Evolutionary conservation across 2,329 filamentous ascomycete genomes (phyloP).

Genomic region (Sarocladium kiliense): DNA sequence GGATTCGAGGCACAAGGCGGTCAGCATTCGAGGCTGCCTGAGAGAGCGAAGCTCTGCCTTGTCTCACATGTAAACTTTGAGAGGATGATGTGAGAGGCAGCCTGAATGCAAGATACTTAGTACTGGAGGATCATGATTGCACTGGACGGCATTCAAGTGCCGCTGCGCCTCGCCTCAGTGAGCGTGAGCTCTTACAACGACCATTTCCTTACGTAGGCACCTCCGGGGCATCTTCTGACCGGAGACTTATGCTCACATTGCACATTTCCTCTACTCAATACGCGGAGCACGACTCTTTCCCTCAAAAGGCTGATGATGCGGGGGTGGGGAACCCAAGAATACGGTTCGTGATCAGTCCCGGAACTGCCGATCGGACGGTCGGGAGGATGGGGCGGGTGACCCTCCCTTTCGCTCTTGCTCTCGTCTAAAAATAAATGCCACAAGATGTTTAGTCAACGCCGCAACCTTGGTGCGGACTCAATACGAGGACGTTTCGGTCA

Average conservation of each 20-base stretch:
- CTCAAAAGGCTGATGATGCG: background rate
- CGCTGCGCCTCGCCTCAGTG: background rate
- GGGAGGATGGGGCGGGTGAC: too few species aligned
- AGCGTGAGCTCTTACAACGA: too few species aligned
- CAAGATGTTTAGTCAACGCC: background rate
- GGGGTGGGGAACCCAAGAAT: background rate
- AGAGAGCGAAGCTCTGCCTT: background rate
- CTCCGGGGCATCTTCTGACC: background rate
- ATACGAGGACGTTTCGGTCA: background rate
- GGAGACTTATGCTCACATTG: background rate
- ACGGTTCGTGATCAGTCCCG: background rate
- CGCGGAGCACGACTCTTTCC: background rate
- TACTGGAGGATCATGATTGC: too few species aligned
- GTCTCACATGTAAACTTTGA: background rate
- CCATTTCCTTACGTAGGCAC: background rate
- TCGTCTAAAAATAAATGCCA: conserved; percentile 1
- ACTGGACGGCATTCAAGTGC: background rate
- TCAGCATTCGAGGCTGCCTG: background rate
- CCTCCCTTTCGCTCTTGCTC: background rate
- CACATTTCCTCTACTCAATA: background rate
- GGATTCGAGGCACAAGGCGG: background rate
- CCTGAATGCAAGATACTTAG: background rate
- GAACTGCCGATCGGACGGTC: background rate
- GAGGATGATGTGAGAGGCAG: background rate
- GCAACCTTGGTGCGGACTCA: background rate